Evolutionary conservation across 192 early-diverging fungal species (phyloP).

Genomic region (Rhizophagus clarus): DNA sequence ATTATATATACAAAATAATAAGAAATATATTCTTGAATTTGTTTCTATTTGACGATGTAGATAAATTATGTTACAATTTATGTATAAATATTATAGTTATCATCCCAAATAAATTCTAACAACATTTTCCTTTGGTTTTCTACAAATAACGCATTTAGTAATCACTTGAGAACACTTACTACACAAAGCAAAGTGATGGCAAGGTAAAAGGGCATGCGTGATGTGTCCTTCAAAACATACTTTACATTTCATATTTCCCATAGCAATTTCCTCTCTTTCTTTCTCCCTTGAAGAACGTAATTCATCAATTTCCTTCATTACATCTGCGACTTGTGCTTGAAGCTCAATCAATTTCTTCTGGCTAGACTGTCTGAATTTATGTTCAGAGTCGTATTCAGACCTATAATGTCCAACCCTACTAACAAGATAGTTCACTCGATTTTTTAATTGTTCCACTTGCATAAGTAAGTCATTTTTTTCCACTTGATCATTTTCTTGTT

Average conservation of each 20-base stretch:
- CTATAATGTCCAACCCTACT: neutral
- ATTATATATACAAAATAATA: neutral
- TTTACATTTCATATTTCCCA: conserved; percentile 39
- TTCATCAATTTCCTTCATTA: neutral
- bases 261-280: neutral
- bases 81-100: neutral
- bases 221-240: conserved; percentile 44
- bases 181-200: conserved; percentile 48
- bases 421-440: neutral
- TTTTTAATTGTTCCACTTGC: neutral
- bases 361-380: neutral
- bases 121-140: conserved; percentile 5
- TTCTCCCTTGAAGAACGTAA: neutral
- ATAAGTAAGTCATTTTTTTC: neutral
- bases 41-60: too few relatives aligned
- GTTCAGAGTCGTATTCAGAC: neutral
- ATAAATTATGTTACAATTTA: too few relatives aligned
- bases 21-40: too few relatives aligned
- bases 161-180: conserved; percentile 32
- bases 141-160: conserved; percentile 17
- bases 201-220: conserved; percentile 43
- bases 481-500: neutral
- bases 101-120: conserved; percentile 24
- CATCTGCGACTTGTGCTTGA: neutral
- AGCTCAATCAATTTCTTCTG: conserved; percentile 7